Base-by-base conservation (phyloP, 768 basidiomycete species). In the Leucocoprinus leucothites region DNA sequence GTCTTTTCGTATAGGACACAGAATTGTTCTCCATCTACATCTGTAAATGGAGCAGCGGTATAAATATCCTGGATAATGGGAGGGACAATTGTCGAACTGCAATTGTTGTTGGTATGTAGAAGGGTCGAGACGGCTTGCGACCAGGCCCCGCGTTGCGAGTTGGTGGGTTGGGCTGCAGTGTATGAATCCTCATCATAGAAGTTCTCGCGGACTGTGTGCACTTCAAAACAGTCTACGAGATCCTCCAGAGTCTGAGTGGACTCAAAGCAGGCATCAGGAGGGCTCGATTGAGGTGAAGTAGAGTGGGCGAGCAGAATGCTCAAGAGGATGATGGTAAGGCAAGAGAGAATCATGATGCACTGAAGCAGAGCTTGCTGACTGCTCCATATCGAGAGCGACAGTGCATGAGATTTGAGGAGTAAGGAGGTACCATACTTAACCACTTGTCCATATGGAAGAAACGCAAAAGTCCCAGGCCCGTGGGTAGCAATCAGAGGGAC, bases 1-100 rank as follows among this genome's bases (percentile, higher is more conserved):
- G 21, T 58, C 34, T n/a, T 51, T 51, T 75, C 74, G 0, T 64
- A 66, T 1, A 69, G 60, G 6, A 75, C 60, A 51, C 72, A 75
- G 55, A 64, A 75, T 7, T 65, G 64, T 18, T 57, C 28, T 3
- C 63, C 63, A 4, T 57, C 46, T 1, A 53, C 25, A 41, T 70
- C 69, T 6, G 53, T 62, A 56, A 67, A 73, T 11, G 59, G 52
- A 8, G 62, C 58, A n/a, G 71, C 62, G 22, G 63, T 35, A 36
- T 74, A 72, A 11, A 68, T 59, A 16, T 61, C 55, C 9, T 51
- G 52, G 28, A 75, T 64, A 25, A 57, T 26, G 4, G 51, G n/a
- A 6, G 74, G 71, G 28, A 75, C 57, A 14, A 58, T 22, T n/a
- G 66, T 47, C 1, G 69, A 63, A 34, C 58, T 60, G 60, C 71